phyloP scores from a whole-genome alignment of 2,329 filamentous ascomycete genomes.

The Epichloe elymi region DNA sequence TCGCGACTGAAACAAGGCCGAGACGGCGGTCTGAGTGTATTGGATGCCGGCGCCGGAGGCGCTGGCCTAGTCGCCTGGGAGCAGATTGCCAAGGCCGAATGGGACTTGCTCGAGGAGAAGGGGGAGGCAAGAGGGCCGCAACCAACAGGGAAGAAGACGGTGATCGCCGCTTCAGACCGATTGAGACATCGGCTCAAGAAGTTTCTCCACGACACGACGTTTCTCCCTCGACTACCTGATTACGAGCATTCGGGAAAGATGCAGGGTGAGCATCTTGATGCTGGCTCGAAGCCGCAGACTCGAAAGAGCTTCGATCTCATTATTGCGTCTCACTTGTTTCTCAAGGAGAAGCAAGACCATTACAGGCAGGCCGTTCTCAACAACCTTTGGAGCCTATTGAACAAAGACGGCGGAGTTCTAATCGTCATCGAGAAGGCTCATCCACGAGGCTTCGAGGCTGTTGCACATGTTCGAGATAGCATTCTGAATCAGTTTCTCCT shows the following conservation, averaged over 20 bases:
- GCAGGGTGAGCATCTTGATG: constrained; percentile 45
- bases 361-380: constrained; percentile 67
- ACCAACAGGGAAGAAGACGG: constrained; percentile 62
- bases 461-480: constrained; percentile 71
- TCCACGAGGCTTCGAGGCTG: constrained; percentile 80
- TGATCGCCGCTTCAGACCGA: constrained; percentile 62
- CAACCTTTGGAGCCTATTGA: constrained; percentile 80
- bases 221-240: constrained; percentile 83
- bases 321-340: constrained; percentile 73
- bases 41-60: constrained; percentile 65
- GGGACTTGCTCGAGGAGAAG: constrained; percentile 51
- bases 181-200: constrained; percentile 63
- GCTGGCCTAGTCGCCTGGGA: constrained; percentile 64
- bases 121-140: constrained; percentile 27
- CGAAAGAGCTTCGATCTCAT: constrained; percentile 82
- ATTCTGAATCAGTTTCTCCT: constrained; percentile 65
- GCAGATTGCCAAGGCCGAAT: constrained; percentile 69
- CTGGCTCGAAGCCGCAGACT: constrained; percentile 37
- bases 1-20: constrained; percentile 46
- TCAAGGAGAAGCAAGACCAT: constrained; percentile 62
- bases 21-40: constrained; percentile 44
- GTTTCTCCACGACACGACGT: constrained; percentile 78
- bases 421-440: constrained; percentile 85
- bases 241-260: constrained; percentile 55
- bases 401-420: constrained; percentile 72